Evolutionary conservation across 164 flowering plant species (phyloP), one percentile per base, ranked within the genome.

Genomic region (Vitis cinerea): DNA sequence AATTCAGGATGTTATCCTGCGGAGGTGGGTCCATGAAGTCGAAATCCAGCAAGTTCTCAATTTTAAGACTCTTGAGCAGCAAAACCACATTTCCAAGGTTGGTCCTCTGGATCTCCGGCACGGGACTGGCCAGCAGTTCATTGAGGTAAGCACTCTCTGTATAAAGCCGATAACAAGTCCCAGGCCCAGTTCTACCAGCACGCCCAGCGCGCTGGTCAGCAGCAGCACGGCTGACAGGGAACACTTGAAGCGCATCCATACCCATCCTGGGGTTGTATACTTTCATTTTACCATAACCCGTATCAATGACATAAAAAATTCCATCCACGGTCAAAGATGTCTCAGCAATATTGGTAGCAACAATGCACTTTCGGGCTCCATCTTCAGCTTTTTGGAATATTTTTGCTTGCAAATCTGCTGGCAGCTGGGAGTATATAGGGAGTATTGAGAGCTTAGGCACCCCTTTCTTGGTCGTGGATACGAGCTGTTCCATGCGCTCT

Each of bases 21-120:
- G 99, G 99, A 4, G 99, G 99, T 11, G 98, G 99, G 67, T 94
- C 99, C 99, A 94, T 94, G 80, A 94, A 94, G 73, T 94, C 98
- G 71, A 94, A 92, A 79, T 91, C 96, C 68, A 92, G 78, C 71
- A 95, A 65, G 68, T 95, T 88, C 3, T 92, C 96, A 49, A 92
- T 80, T 74, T 90, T 88, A 15, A 94, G 85, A 52, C 93, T 86
- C 70, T 94, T 94, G 16, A 94, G 94, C 71, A 92, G 71, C 69
- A 94, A 72, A 50, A 91, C 98, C 57, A 92, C 97, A 69, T 94
- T 90, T 0, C 98, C 98, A 47, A 94, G 92, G 73, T 94, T 94
- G 10, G 97, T 92, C 68, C 97, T 79, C 72, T 94, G 98, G 48
- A 94, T 94, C 79, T 92, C 98, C 1, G 99, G 98, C 29, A 93